phyloP scores from a whole-genome alignment of 352 stramenopile genomes.

The Thalassiosira mediterranea region DNA sequence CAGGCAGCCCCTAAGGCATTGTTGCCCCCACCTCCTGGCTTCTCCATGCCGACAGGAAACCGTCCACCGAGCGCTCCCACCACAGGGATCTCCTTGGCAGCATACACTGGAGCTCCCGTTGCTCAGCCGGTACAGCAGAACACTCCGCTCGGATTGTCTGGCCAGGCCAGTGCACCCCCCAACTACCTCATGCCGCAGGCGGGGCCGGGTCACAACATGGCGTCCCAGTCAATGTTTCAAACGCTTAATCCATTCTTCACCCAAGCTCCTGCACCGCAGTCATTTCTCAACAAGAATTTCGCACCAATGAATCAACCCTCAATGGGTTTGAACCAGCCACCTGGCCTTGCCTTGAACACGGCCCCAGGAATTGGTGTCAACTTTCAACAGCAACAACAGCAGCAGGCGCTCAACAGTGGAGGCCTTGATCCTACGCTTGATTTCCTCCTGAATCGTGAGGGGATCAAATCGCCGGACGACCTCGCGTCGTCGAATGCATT shows the following conservation, averaged over 20 bases:
- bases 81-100: too few relatives aligned
- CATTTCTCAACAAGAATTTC: constrained; percentile 25
- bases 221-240: too few relatives aligned
- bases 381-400: constrained; percentile 16
- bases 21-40: constrained; percentile 34
- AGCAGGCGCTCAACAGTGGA: too few relatives aligned
- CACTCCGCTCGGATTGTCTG: background rate
- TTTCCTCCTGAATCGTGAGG: too few relatives aligned
- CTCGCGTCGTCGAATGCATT: constrained; percentile 16
- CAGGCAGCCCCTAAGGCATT: too few relatives aligned
- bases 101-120: too few relatives aligned
- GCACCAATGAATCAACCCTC: constrained; percentile 6
- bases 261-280: constrained; percentile 10
- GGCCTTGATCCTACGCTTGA: too few relatives aligned
- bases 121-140: constrained; percentile 5
- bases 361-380: too few relatives aligned
- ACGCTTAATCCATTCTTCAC: constrained; percentile 37
- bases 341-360: too few relatives aligned
- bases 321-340: too few relatives aligned
- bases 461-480: constrained; percentile 24
- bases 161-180: background rate
- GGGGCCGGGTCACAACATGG: too few relatives aligned
- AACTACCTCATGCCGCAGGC: constrained; percentile 21
- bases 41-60: constrained; percentile 1
- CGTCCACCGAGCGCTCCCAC: too few relatives aligned